Evolutionary conservation across 768 basidiomycete species (phyloP), one percentile per base, ranked within the genome.

Genomic region (Butyriboletus loyo): DNA sequence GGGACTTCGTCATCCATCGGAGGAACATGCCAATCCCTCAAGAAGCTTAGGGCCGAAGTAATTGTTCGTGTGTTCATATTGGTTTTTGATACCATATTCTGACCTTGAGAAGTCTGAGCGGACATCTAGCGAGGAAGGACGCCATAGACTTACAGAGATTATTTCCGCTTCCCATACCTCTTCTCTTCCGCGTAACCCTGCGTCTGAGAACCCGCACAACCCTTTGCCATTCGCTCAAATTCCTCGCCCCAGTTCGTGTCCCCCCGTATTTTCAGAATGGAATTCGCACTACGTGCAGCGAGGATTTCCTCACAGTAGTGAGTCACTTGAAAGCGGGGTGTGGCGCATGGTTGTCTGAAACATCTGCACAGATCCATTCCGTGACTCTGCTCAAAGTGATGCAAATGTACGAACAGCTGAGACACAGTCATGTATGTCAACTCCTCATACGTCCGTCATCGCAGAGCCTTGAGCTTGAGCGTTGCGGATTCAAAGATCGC

Each of bases 341-440:
- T 14, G 17, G 11, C 27, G 3, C 22, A 5, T 4, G 3, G 4
- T 24, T 4, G 4, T 14, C 35, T 42, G 4, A 4, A 40, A 31
- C 5, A 8, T 28, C 9, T 32, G 9, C 15, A 17, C 24, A 58
- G 56, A 37, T 40, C 41, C 49, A 5, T n/a, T 9, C 37, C 1
- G 17, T 1, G 30, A 44, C 28, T 27, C 39, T 0, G 24, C 5
- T 19, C 57, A 4, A 21, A 17, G 53, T 59, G 57, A 37, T n/a
- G 34, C 22, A 10, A 58, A 59, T 11, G 58, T 52, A 60, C 49
- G 53, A 52, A 60, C 17, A 55, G 17, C 36, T 46, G 53, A 52
- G 1, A 36, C 9, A 19, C 46, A 46, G 15, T 3, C 0, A 0
- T 6, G 36, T 14, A 0, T 19, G 22, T 49, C 49, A 49, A 22